Evolutionary conservation across 192 early-diverging fungal species (phyloP), one percentile per base, ranked within the genome.

Genomic region (Coemansia sp.): DNA sequence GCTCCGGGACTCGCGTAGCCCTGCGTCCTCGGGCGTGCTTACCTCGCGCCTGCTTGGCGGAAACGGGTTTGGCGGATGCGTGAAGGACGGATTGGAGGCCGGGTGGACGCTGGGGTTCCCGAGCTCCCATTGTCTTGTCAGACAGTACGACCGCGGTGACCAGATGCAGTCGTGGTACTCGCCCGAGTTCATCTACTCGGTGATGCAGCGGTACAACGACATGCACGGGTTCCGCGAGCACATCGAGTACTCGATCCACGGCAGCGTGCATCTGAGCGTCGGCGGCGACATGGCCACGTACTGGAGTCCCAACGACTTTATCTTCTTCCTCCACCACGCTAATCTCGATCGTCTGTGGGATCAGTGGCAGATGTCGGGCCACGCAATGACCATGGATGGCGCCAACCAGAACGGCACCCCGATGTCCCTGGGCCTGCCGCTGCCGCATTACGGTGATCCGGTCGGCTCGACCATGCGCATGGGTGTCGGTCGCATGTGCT

Each of bases 271-370:
- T 41, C 67, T 85, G 61, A 69, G 79, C 17, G 70, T 85, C 13
- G 79, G 84, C 38, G 82, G 79, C 41, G 86, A 86, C 62, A 82
- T 84, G 84, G 71, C 61, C 17, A 71, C 73, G n/a, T 73, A 75
- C 55, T 85, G 72, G 68, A 81, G 85, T 57, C 58, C 84, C 60
- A 84, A 83, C 49, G 89, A 90, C 68, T 84, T 86, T 64, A 64
- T 81, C 57, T 90, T 90, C 64, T 87, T 77, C 63, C 65, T 90
- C 14, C 87, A 90, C 72, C 89, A 90, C 63, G 86, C 86, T 64
- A 85, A 83, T 65, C 73, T 88, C 12, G 89, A 86, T 72, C 76
- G 79, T 38, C 67, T 88, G 25, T 89, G 86, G 86, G 67, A 64
- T 54, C 59, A 72, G 65, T 87, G 86, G 85, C 88, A 89, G 74